Percentiles rank a stretch among this genome's conserved stretches.
These are phyloP conservation scores for Aspergillus felis DNA, from an alignment of 2,329 filamentous ascomycete genomes.

Conservation along the genomic window DNA sequence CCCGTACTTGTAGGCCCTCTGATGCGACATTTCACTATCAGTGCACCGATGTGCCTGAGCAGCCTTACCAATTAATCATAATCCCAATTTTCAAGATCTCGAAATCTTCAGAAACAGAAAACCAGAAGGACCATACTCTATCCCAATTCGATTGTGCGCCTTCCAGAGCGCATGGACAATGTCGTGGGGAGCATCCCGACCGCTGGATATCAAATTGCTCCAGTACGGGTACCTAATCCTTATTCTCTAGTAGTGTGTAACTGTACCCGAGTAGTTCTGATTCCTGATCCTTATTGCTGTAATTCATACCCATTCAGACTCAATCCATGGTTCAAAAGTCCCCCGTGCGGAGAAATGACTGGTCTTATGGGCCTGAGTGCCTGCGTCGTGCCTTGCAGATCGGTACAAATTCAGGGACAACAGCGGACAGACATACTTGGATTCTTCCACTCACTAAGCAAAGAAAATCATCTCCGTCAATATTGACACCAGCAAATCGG, in stretches of 20 bases:
- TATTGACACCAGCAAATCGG: not conserved
- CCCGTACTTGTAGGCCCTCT: too few relatives aligned
- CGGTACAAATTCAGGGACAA: not conserved
- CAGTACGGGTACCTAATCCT: not conserved
- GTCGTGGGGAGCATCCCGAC: too few relatives aligned
- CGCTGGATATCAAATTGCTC: not conserved
- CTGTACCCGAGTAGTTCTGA: too few relatives aligned
- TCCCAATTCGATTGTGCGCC: not conserved
- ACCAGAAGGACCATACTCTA: not conserved
- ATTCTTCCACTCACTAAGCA: slow-evolving; percentile 2
- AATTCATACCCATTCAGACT: not conserved
- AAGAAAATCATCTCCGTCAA: not conserved
- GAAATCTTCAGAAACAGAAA: not conserved
- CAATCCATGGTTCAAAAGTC: too few relatives aligned
- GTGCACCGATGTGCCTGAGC: not conserved
- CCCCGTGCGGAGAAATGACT: not conserved
- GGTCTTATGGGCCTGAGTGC: not conserved
- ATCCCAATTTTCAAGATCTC: not conserved
- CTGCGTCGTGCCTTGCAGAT: not conserved
- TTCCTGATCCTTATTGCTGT: too few relatives aligned
- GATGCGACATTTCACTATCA: too few relatives aligned
- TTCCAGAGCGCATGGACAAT: not conserved
- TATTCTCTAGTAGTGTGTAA: not conserved
- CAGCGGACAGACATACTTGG: not conserved
- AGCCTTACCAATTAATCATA: not conserved